phyloP scores from a whole-genome alignment of 208 protist species.

The Balamuthia mandrillaris region DNA sequence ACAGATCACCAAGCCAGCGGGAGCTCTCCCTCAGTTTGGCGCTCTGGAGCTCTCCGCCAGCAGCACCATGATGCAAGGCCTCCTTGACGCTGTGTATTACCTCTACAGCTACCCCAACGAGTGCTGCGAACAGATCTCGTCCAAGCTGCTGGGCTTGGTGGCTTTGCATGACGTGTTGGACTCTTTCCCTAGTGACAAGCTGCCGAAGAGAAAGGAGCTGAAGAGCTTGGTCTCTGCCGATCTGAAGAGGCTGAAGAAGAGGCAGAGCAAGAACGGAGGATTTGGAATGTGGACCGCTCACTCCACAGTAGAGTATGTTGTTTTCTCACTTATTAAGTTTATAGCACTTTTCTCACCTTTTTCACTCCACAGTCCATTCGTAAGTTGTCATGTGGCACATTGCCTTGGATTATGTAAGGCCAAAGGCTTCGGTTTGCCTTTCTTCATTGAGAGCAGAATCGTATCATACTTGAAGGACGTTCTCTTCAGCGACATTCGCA shows the following conservation, averaged over 20 bases:
- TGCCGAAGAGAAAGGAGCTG: conserved; percentile 22
- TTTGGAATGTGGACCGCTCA: conserved; percentile 14
- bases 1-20: conserved; percentile 17
- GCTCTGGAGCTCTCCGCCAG: conserved; percentile 31
- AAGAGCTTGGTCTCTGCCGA: conserved; percentile 13
- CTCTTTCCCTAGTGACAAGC: neutral
- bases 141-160: conserved; percentile 10
- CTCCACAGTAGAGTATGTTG: neutral
- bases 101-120: conserved; percentile 37
- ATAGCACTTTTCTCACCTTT: neutral
- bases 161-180: conserved; percentile 14
- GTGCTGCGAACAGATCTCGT: conserved; percentile 20
- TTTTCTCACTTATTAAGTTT: neutral
- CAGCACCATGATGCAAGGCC: conserved; percentile 17
- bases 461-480: conserved; percentile 20
- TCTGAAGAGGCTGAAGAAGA: conserved; percentile 29
- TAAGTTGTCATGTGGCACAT: conserved; percentile 7
- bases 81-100: conserved; percentile 5
- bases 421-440: conserved; percentile 22
- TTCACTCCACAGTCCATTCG: neutral
- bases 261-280: neutral
- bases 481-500: neutral
- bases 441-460: conserved; percentile 5
- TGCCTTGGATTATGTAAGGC: conserved; percentile 20
- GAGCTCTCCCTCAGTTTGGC: conserved; percentile 9